Evolutionary conservation across 2,329 filamentous ascomycete species (phyloP), one percentile per base, ranked within the genome.

Genomic region (Diaporthe batatas): DNA sequence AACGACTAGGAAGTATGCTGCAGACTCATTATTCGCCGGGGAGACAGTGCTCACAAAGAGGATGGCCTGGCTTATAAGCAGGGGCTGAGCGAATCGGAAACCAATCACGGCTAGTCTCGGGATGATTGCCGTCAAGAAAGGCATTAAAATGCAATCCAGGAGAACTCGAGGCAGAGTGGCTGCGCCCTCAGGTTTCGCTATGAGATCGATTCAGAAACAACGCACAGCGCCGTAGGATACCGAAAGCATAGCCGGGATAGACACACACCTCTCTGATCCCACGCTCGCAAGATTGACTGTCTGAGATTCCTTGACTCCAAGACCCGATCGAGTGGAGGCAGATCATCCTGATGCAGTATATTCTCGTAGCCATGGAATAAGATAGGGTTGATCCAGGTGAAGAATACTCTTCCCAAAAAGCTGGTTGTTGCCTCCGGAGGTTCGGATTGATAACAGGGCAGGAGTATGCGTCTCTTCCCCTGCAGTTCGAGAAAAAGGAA

Each of bases 1-100:
- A 2, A 81, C 51, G 21, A 85, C 68, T 21, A 85, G 75, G 73
- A 77, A 80, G 53, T 77, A 78, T 16, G 78, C 78, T 18, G 36
- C 36, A 36, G 49, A 32, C 23, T 16, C 25, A 1, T 64, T 44
- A 44, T 72, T 74, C 6, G 65, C 14, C 11, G n/a, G 29, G n/a
- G 69, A 34, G 16, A 71, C 49, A 14, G 64, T 54, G 18, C 69
- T 76, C 18, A 80, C 76, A 65, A 78, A 85, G 55, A 74, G 74
- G 64, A 86, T 85, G 0, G 81, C 76, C 6, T 77, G 70, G 25
- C 80, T 80, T 47, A 86, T 85, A 2, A 86, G 76, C 2, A 82
- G 59, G 6, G 84, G 81, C 72, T 86, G 84, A 0, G 81, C 79
- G 62, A 83, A 86, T 6, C 81, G 80, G 71, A 85, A 86, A 1